A percentile compares a stretch with the other conserved stretches of the same genome.
phyloP scores from a whole-genome alignment of 495 filamentous ascomycete species.

The Rostrohypoxylon terebratum region DNA sequence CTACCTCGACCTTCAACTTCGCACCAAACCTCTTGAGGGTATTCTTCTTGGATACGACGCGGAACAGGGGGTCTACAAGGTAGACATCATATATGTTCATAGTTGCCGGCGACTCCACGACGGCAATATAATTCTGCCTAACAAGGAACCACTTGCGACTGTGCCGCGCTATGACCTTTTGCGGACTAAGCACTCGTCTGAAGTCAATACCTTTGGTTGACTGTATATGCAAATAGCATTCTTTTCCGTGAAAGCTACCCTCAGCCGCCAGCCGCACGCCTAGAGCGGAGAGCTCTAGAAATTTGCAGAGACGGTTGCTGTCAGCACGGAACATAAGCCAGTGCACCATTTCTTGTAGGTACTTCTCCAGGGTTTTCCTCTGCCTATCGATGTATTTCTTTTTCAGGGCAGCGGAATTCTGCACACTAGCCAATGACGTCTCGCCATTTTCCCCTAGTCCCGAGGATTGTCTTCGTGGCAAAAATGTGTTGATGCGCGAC shows the following conservation, averaged over 20 bases:
- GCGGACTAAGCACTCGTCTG: slow-evolving; percentile 79
- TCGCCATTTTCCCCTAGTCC: slow-evolving; percentile 52
- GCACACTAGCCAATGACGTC: slow-evolving; percentile 34
- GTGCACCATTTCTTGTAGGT: slow-evolving; percentile 92
- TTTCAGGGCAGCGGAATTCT: slow-evolving; percentile 53
- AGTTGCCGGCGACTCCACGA: slow-evolving; percentile 95
- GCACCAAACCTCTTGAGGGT: slow-evolving; percentile 73
- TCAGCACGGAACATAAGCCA: slow-evolving; percentile 96
- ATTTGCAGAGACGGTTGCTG: slow-evolving; percentile 95
- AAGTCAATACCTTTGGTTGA: slow-evolving; percentile 93
- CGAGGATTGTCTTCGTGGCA: slow-evolving; percentile 61
- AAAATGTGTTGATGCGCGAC: slow-evolving; percentile 70
- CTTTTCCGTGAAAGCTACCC: slow-evolving; percentile 97
- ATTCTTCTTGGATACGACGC: slow-evolving; percentile 78
- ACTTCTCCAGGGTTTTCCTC: slow-evolving; percentile 86
- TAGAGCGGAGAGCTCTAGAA: slow-evolving; percentile 92
- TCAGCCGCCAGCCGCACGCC: slow-evolving; percentile 96
- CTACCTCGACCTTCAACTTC: slow-evolving; percentile 61
- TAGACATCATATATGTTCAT: slow-evolving; percentile 99
- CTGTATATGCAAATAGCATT: slow-evolving; percentile 91
- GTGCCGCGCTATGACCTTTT: slow-evolving; percentile 80
- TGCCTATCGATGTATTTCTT: slow-evolving; percentile 71
- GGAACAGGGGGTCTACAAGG: slow-evolving; percentile 87
- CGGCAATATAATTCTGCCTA: slow-evolving; percentile 96
- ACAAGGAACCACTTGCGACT: slow-evolving; percentile 97